Evolutionary conservation across 441 rosid species (phyloP), one percentile per base, ranked within the genome.

Genomic region (Croton laevigatus): DNA sequence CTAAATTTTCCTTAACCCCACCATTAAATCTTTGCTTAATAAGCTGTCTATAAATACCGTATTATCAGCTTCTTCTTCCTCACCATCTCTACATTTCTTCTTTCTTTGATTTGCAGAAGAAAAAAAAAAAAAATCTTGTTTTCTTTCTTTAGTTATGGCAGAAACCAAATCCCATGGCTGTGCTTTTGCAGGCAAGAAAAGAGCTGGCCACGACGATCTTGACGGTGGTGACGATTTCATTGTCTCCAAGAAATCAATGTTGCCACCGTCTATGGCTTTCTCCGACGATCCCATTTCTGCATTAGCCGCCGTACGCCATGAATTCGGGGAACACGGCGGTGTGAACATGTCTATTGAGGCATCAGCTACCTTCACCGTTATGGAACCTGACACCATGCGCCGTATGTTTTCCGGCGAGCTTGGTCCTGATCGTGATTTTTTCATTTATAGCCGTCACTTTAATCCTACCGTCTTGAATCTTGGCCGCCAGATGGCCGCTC

Each of bases 321-420:
- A 91, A 77, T 94, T 94, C 60, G 98, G 97, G 8, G 97, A 94
- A 71, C 97, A 94, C 62, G 97, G 98, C 36, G 98, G 97, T 36
- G 97, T 92, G 42, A 94, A 94, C 80, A 94, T 92, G 97, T 92
- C 99, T 4, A 94, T 94, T 68, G 99, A 94, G 76, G 98, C 98
- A 58, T 94, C 98, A n/a, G 97, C 94, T 63, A 88, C 97, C 63
- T 94, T 94, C 88, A 94, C 98, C 53, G 97, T 91, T 72, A 94
- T 94, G 98, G 97, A 94, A 74, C 97, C 99, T 0, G 99, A 92
- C 32, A 94, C 96, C 60, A 89, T 94, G 98, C 80, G 89, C 58
- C 88, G 91, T 34, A 86, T 94, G 91, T 92, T 94, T 78, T 0
- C 96, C 68, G 96, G 98, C 36, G 98, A 94, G 69, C 88, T 94